Evolutionary conservation across 305 asterid species (phyloP).

Genomic region (Petunia hybrid): DNA sequence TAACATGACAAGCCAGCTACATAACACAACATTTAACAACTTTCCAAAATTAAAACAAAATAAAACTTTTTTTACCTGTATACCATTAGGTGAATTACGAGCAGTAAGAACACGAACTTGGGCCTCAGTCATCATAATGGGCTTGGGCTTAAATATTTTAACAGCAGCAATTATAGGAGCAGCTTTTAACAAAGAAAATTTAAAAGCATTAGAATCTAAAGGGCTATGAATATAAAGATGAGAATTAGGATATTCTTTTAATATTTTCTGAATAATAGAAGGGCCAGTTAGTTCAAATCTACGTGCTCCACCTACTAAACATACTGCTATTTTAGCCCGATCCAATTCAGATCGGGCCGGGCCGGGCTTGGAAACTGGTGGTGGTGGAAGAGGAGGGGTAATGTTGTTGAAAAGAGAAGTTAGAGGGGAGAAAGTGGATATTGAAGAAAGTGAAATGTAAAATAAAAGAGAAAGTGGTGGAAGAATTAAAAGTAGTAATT

Average conservation of each 20-base stretch:
- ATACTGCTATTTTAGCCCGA: conserved; percentile 74
- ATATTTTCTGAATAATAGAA: conserved; percentile 69
- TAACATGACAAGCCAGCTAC: no score
- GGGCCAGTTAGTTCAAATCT: conserved; percentile 94
- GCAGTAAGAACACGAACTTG: conserved; percentile 76
- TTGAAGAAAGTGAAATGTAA: conserved; percentile 56
- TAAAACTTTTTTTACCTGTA: conserved; percentile 57
- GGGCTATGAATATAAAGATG: conserved; percentile 85
- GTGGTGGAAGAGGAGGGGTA: neutral
- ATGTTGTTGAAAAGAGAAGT: conserved; percentile 48
- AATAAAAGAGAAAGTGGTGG: conserved; percentile 58
- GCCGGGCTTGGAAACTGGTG: neutral
- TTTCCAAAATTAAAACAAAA: neutral
- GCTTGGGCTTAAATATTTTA: conserved; percentile 61
- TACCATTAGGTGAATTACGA: conserved; percentile 81
- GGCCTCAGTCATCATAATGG: conserved; percentile 60
- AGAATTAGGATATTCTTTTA: conserved; percentile 59
- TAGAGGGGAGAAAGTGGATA: conserved; percentile 52
- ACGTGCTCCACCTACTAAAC: conserved; percentile 94
- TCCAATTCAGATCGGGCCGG: conserved; percentile 8
- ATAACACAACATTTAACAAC: no score
- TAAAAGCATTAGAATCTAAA: conserved; percentile 69
- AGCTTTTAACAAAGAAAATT: conserved; percentile 61
- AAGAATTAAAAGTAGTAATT: conserved; percentile 58
- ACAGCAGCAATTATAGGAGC: conserved; percentile 81